Evolutionary conservation across 2,329 filamentous ascomycete species (phyloP).

Genomic region (Mollisia scopiformis): DNA sequence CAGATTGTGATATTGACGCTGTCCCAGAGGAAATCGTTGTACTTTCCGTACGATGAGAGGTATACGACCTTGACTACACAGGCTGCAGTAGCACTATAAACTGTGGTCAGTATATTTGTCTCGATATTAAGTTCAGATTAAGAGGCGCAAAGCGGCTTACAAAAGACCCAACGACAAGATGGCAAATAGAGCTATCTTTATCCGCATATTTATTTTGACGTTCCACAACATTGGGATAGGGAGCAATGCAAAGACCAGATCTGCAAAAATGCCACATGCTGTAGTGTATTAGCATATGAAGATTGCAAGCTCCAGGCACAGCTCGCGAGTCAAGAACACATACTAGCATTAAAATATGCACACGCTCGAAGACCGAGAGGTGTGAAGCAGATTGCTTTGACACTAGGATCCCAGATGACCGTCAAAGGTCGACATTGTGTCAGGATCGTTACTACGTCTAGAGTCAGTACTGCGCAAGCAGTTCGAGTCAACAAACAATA

Average conservation of each 20-base stretch:
- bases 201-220: slow-evolving; percentile 42
- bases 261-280: slow-evolving; percentile 41
- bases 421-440: slow-evolving; percentile 16
- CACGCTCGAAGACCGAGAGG: slow-evolving; percentile 14
- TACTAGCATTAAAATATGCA: slow-evolving; percentile 17
- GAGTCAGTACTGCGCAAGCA: background rate
- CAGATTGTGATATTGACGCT: slow-evolving; percentile 51
- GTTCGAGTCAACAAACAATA: background rate
- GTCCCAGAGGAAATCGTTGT: slow-evolving; percentile 48
- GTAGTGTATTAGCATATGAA: background rate
- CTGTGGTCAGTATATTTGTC: background rate
- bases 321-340: background rate
- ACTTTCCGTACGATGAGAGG: slow-evolving; percentile 42
- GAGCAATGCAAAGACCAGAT: slow-evolving; percentile 44
- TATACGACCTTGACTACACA: slow-evolving; percentile 45
- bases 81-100: background rate
- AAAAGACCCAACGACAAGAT: slow-evolving; percentile 42
- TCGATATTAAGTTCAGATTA: background rate
- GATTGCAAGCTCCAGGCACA: background rate
- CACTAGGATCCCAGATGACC: slow-evolving; percentile 10
- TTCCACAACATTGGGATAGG: slow-evolving; percentile 45
- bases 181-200: slow-evolving; percentile 41
- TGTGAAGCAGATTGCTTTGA: slow-evolving; percentile 9
- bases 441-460: slow-evolving; percentile 11
- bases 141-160: slow-evolving; percentile 7